These are phyloP conservation scores for Sicyos edulis DNA, from an alignment of 306 rosid species.

Conservation along the genomic window DNA sequence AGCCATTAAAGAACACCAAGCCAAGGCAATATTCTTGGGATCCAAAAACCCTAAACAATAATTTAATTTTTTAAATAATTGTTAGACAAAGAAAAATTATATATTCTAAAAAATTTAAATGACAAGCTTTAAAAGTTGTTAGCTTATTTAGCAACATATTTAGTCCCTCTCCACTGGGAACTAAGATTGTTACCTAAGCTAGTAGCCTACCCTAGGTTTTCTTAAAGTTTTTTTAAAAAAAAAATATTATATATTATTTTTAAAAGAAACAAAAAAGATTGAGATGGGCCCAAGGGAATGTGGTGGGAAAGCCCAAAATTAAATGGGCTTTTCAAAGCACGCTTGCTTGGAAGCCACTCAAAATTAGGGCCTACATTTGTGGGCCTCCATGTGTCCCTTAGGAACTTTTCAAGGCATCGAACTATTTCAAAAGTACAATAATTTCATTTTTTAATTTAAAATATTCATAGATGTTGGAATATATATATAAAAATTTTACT, in stretches of 20 bases:
- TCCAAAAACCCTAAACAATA: conserved; percentile 25
- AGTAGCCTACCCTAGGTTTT: conserved; percentile 2
- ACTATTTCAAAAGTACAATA: conserved; percentile 3
- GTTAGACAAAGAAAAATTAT: background rate
- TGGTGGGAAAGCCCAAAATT: conserved; percentile 40
- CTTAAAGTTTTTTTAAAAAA: background rate
- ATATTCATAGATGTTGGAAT: background rate
- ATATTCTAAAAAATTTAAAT: background rate
- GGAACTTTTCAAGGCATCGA: background rate
- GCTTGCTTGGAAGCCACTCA: conserved; percentile 5
- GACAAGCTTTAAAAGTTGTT: conserved; percentile 28
- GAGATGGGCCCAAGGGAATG: conserved; percentile 22
- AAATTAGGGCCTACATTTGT: conserved; percentile 26
- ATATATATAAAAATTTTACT: too few species aligned
- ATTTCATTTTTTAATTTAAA: background rate
- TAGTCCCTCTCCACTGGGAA: conserved; percentile 51
- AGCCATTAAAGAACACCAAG: background rate
- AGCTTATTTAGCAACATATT: conserved; percentile 34
- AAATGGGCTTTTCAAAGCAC: conserved; percentile 38
- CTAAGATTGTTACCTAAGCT: conserved; percentile 33
- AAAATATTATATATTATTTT: background rate
- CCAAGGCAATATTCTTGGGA: background rate
- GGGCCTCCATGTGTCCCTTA: conserved; percentile 25
- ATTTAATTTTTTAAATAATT: background rate
- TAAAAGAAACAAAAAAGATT: background rate